Base-by-base conservation (phyloP, 1,139 yeast species). In the Taiozyma sp. region DNA sequence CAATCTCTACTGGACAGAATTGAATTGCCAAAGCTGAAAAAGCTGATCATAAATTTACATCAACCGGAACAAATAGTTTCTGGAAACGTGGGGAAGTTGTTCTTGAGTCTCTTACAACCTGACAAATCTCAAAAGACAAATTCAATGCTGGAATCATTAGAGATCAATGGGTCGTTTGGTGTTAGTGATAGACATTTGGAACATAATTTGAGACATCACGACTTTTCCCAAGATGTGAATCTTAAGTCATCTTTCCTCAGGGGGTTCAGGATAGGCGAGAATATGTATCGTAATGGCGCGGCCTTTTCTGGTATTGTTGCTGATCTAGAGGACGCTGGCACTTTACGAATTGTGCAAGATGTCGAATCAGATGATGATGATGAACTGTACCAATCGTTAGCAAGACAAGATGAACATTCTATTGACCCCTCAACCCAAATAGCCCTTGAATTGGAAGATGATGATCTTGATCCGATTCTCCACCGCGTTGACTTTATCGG, bases 141-240 rank as follows among this genome's bases (percentile, higher is more conserved):
- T 41, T n/a, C 34, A 4, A 26, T 11, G 1, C 37, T 56, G 14
- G 43, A 47, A 13, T 47, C 46, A 28, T 26, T 58, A 10, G 62
- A 58, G 42, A 9, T 60, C 22, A 60, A 57, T 46, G 62, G 60
- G 2, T 47, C 49, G 5, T 55, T 56, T 53, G 63, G 63, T 14
- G 35, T 35, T 28, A 16, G 44, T 4, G 63, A 60, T 47, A 52
- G 59, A 37, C 46, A 48, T 28, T 43, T 54, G 26, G 62, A 58
- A 30, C 56, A 58, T 47, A 50, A 47, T 7, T 24, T 58, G n/a
- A 52, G 62, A 19, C 62, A 58, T 47, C 47, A 35, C 13, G 46
- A 55, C 3, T 47, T 52, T 7, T 41, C 51, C 14, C 44, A 48
- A 5, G 52, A 49, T 16, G 40, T 57, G n/a, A 55, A 53, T 14